Evolutionary conservation across 2,329 filamentous ascomycete genomes (phyloP).

Genomic region (Penicillium sp.): DNA sequence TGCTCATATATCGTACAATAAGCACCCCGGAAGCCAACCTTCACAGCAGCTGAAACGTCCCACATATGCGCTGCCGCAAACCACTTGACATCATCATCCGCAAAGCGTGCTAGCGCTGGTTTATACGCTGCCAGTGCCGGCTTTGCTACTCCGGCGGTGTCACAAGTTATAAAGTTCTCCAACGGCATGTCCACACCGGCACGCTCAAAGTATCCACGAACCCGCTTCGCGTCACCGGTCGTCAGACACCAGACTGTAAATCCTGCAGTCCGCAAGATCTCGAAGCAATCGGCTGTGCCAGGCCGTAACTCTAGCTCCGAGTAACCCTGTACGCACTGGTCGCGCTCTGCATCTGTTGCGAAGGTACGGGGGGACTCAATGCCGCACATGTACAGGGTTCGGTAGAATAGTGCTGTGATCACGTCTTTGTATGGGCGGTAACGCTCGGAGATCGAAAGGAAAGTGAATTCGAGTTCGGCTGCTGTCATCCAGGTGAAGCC

Average conservation of each 20-base stretch:
- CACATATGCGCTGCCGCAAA: slow-evolving; percentile 63
- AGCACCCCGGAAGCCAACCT: slow-evolving; percentile 55
- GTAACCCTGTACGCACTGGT: slow-evolving; percentile 41
- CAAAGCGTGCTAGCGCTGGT: slow-evolving; percentile 47
- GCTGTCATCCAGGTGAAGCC: slow-evolving; percentile 48
- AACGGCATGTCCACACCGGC: slow-evolving; percentile 52
- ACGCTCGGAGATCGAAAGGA: slow-evolving; percentile 43
- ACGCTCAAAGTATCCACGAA: slow-evolving; percentile 55
- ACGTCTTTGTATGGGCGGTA: slow-evolving; percentile 45
- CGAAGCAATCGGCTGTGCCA: slow-evolving; percentile 40
- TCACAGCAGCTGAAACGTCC: slow-evolving; percentile 57
- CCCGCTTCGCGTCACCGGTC: slow-evolving; percentile 52
- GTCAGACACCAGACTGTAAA: slow-evolving; percentile 59
- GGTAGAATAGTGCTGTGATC: slow-evolving; percentile 46
- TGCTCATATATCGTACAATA: slow-evolving; percentile 57
- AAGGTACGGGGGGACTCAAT: slow-evolving; percentile 40
- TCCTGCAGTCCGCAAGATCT: slow-evolving; percentile 45
- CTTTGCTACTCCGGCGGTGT: slow-evolving; percentile 52
- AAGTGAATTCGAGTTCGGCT: slow-evolving; percentile 50
- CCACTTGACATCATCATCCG: slow-evolving; percentile 47
- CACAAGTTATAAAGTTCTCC: slow-evolving; percentile 56
- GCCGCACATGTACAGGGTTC: slow-evolving; percentile 44
- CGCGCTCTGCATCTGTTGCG: slow-evolving; percentile 43
- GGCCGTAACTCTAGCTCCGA: slow-evolving; percentile 33
- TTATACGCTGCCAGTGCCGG: slow-evolving; percentile 52